Percentiles rank a stretch among this genome's conserved stretches.
phyloP scores from a whole-genome alignment of 2,329 filamentous ascomycete species.

The Hypomyces rosellus region DNA sequence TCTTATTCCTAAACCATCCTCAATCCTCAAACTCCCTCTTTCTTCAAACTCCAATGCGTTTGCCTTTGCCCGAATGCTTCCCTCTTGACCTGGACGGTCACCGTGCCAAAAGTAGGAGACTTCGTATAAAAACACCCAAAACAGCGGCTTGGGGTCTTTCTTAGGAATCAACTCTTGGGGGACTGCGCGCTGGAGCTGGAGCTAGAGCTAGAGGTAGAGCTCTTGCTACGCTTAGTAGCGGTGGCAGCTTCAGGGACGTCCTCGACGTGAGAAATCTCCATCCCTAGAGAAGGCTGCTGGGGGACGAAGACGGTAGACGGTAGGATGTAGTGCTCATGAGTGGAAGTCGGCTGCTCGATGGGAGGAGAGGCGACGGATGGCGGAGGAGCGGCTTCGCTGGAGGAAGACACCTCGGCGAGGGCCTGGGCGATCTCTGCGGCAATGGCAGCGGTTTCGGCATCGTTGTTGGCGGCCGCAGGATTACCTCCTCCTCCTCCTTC shows the following conservation, averaged over 20 bases:
- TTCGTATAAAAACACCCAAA: too few species aligned
- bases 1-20: too few species aligned
- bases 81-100: too few species aligned
- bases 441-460: neutral
- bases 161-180: neutral
- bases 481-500: neutral
- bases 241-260: neutral
- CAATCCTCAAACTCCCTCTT: too few species aligned
- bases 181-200: constrained; percentile 1
- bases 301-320: constrained; percentile 9
- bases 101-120: too few species aligned
- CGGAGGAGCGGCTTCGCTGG: neutral
- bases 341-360: neutral
- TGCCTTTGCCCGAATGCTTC: too few species aligned
- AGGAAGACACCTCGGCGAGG: neutral
- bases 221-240: neutral
- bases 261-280: neutral
- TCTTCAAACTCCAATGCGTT: too few species aligned
- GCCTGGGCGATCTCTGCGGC: constrained; percentile 3
- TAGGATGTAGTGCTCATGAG: constrained; percentile 6
- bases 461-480: neutral
- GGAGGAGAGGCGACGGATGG: neutral
- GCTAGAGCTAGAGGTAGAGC: constrained; percentile 6
- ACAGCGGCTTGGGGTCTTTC: neutral
- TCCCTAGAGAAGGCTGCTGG: neutral